Evolutionary conservation across 1,284 basidiomycete species (phyloP), one percentile per base, ranked within the genome.

Genomic region (Naganishia sp.): DNA sequence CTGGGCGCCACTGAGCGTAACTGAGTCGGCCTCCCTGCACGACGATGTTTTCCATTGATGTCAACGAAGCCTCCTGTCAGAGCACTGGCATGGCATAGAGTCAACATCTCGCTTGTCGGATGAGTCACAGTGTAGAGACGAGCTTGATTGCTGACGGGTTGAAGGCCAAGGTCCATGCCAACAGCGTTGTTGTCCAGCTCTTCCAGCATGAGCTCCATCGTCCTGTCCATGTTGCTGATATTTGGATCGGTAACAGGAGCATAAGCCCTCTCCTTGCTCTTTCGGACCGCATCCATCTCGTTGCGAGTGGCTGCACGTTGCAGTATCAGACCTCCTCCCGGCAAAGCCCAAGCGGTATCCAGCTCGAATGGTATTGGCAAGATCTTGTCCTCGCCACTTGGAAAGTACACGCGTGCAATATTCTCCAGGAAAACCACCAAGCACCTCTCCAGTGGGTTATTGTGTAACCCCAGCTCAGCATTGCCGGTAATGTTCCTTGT

Each of bases 301-400:
- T 74, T 64, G 25, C 67, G 70, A 50, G 75, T 73, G 36, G 77
- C 79, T 5, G 86, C 84, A n/a, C 91, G 83, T 74, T 93, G 90
- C 46, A 93, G 61, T 21, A 79, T 61, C 1, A 78, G 52, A 1
- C 79, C 78, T 31, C 78, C 78, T n/a, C 64, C 66, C 28, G 68
- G 64, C 6, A 92, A 79, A 0, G 91, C 85, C 90, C 90, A 94
- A 1, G 88, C 90, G 64, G 81, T 83, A 23, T 87, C 84, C 5
- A 93, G 87, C 57, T 87, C 83, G 75, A 93, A 94, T 0, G 92
- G 92, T 0, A 94, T 79, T n/a, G 88, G 85, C 70, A 92, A 87
- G 0, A 87, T 88, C 73, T 88, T 87, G 72, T 90, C 87, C 44
- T 86, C 78, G 2, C 92, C 92, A 63, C 88, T 87, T 63, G 85